These are phyloP conservation scores for Irpex sp. DNA, from an alignment of 1,284 basidiomycete genomes.

Conservation along the genomic window DNA sequence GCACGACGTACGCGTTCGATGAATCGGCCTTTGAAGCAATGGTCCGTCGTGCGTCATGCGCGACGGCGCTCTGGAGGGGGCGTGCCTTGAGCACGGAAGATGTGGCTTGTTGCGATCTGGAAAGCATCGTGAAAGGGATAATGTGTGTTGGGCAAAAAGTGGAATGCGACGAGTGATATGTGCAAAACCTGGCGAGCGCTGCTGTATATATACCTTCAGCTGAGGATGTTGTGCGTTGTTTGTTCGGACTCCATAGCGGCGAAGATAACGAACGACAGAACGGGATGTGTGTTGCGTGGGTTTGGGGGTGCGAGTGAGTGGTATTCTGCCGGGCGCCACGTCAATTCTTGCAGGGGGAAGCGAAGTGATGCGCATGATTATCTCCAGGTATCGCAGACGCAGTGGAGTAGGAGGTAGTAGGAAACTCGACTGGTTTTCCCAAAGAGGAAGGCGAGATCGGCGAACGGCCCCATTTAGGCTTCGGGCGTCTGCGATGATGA, in stretches of 20 bases:
- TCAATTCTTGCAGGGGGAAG: neutral
- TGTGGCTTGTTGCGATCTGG: neutral
- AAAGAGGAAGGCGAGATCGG: neutral
- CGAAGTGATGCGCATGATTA: neutral
- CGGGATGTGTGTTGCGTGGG: neutral
- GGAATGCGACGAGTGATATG: neutral
- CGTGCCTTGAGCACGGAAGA: neutral
- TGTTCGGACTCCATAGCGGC: neutral
- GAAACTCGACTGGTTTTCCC: neutral
- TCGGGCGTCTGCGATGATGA: neutral
- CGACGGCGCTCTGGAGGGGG: neutral
- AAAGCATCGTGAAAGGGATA: neutral
- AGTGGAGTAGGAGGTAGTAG: neutral
- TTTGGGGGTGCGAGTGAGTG: neutral
- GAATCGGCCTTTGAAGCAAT: neutral
- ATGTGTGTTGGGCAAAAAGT: neutral
- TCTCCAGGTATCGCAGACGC: neutral
- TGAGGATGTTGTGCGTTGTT: neutral
- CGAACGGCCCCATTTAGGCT: neutral
- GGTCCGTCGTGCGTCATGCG: neutral
- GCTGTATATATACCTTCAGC: too few relatives aligned
- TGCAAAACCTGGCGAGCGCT: neutral
- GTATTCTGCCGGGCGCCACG: neutral
- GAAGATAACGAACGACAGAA: too few relatives aligned
- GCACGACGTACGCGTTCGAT: neutral